Conservation (phyloP, 768 basidiomycete species). For the Tulasnella sp. region DNA sequence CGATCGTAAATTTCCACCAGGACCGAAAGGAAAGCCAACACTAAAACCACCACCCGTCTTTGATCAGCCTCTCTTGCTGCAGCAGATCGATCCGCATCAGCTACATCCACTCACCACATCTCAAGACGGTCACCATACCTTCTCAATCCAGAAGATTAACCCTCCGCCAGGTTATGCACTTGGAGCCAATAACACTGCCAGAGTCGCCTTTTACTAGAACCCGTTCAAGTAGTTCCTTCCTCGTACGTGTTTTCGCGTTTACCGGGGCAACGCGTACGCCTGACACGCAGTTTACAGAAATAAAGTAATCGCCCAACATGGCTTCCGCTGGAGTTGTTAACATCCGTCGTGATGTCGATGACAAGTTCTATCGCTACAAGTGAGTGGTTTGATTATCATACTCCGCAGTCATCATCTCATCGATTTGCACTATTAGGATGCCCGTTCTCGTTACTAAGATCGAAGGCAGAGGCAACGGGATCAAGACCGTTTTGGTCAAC, state of each 20-base stretch:
- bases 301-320: constrained; percentile 60
- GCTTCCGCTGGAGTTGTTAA: constrained; percentile 75
- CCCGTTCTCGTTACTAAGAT: constrained; percentile 92
- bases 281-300: constrained; percentile 8
- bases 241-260: not conserved
- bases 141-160: constrained; percentile 1
- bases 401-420: not conserved
- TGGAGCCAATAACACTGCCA: constrained; percentile 23
- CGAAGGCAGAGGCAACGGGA: constrained; percentile 98
- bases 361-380: constrained; percentile 91
- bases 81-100: constrained; percentile 12
- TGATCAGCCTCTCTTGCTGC: constrained; percentile 12
- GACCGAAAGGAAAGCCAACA: constrained; percentile 7
- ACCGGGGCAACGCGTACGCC: not conserved
- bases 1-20: constrained; percentile 1
- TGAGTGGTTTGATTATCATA: constrained; percentile 15
- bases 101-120: not conserved
- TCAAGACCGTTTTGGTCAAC: constrained; percentile 98
- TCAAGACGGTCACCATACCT: constrained; percentile 9
- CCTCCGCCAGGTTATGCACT: constrained; percentile 29
- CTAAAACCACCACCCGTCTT: constrained; percentile 9
- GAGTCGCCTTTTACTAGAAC: constrained; percentile 17
- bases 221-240: constrained; percentile 27
- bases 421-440: constrained; percentile 59
- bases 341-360: constrained; percentile 90